Conservation (phyloP, 805 yeast species). For the Wickerhamiella sergipiensis region DNA sequence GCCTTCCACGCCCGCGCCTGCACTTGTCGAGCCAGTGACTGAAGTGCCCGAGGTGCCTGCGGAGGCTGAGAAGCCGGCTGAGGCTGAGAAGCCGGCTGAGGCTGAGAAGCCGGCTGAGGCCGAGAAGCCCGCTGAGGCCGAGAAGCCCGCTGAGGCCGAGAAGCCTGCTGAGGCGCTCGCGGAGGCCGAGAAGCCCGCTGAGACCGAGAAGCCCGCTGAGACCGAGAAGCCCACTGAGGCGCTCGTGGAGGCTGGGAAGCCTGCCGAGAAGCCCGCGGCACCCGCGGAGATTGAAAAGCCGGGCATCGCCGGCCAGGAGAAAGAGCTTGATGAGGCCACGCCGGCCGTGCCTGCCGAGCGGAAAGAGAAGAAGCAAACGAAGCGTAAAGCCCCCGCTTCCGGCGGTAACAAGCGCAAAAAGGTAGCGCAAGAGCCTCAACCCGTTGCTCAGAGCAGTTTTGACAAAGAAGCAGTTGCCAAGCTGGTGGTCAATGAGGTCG, state of each 20-base stretch:
- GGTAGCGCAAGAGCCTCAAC: background rate
- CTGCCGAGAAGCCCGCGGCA: too few species aligned
- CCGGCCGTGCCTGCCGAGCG: background rate
- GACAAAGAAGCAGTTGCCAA: slow-evolving; percentile 31
- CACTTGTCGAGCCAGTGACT: too few species aligned
- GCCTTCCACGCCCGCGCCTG: too few species aligned
- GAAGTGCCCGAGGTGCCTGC: too few species aligned
- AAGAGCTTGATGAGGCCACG: background rate
- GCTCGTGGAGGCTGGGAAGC: too few species aligned
- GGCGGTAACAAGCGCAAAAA: background rate
- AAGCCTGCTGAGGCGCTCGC: background rate
- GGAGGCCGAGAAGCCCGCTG: too few species aligned
- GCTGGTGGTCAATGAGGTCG: slow-evolving; percentile 68
- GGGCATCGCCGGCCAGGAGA: too few species aligned
- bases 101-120: background rate
- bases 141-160: background rate
- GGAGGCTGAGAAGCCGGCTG: too few species aligned
- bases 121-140: background rate
- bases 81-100: too few species aligned
- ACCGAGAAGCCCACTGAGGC: too few species aligned
- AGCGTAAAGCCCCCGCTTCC: background rate
- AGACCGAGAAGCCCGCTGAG: too few species aligned
- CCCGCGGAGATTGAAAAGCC: too few species aligned
- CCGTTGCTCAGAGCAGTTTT: background rate
- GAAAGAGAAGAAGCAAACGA: background rate